Evolutionary conservation across 176 grass and related monocot genomes (phyloP).

Genomic region (bread wheat (Triticum aestivum)): IWGSC_CS_RefSeq_v2.1 NC_057795.1:539931229-539931728

Average conservation of each 20-base stretch:
- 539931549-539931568: constrained; percentile 63
- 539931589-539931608: neutral
- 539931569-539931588: constrained; percentile 19
- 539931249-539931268: neutral
- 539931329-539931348: constrained; percentile 55
- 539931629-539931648: neutral
- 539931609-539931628: neutral
- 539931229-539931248: neutral
- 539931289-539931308: constrained; percentile 61
- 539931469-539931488: constrained; percentile 42
- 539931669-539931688: neutral
- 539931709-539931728: neutral
- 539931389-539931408: constrained; percentile 61
- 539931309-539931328: constrained; percentile 30
- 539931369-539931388: constrained; percentile 57
- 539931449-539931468: constrained; percentile 49
- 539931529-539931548: constrained; percentile 58
- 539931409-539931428: constrained; percentile 65
- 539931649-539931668: neutral
- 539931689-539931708: constrained; percentile 24
- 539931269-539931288: constrained; percentile 45
- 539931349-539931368: constrained; percentile 51
- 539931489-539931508: constrained; percentile 55
- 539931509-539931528: constrained; percentile 77
- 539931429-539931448: constrained; percentile 60